phyloP scores from a whole-genome alignment of 2,329 filamentous ascomycete species.

The Paraphaeosphaeria sporulosa region DNA sequence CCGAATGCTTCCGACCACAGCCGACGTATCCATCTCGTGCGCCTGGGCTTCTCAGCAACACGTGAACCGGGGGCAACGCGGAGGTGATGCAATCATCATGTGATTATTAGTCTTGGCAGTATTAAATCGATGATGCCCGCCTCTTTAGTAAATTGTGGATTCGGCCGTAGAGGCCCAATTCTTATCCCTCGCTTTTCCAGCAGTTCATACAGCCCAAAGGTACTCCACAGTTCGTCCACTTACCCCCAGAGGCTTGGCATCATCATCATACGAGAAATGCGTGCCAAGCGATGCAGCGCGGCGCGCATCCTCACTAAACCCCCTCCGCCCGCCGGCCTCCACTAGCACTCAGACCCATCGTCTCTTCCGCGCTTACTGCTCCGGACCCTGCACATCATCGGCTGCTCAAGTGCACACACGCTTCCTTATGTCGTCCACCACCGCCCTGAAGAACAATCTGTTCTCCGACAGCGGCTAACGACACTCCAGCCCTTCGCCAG shows the following conservation, averaged over 20 bases:
- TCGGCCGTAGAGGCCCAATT: no score
- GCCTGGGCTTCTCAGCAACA: background rate
- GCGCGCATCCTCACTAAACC: conserved; percentile 17
- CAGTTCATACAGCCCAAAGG: background rate
- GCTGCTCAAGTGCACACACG: conserved; percentile 22
- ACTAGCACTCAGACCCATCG: conserved; percentile 34
- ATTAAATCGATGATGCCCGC: background rate
- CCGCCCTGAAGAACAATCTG: conserved; percentile 43
- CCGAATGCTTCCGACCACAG: background rate
- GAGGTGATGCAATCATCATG: conserved; percentile 15
- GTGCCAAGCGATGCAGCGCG: conserved; percentile 28
- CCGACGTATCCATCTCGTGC: background rate
- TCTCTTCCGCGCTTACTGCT: conserved; percentile 43
- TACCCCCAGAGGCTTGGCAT: background rate
- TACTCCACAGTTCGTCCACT: background rate
- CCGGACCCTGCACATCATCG: conserved; percentile 26
- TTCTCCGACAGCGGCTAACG: conserved; percentile 49
- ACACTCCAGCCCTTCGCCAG: conserved; percentile 25
- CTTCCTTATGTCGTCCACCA: conserved; percentile 48
- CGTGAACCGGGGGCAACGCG: background rate
- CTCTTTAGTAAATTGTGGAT: background rate
- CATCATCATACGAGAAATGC: background rate
- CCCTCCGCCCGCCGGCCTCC: conserved; percentile 22
- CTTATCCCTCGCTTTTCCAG: background rate
- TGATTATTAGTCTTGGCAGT: conserved; percentile 6